phyloP scores from a whole-genome alignment of 352 stramenopile species.

The Globisporangium cystogenes region DNA sequence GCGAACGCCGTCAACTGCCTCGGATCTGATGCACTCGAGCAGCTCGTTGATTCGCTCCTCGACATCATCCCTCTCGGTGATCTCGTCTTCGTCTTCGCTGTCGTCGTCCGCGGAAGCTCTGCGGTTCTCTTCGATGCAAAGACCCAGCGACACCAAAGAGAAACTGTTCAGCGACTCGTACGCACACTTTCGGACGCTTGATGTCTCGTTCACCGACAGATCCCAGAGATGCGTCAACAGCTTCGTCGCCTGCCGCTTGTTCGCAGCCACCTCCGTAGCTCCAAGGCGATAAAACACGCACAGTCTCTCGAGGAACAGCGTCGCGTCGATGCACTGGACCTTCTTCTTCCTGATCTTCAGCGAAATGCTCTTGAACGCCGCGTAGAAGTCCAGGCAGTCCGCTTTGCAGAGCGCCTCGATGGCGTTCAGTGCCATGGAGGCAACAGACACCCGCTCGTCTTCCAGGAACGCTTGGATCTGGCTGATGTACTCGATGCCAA shows the following conservation, averaged over 20 bases:
- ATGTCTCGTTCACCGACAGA: constrained; percentile 22
- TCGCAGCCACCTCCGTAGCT: constrained; percentile 24
- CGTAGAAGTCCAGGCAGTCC: constrained; percentile 74
- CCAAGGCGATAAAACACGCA: constrained; percentile 51
- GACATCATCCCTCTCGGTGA: constrained; percentile 27
- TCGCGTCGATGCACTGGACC: constrained; percentile 31
- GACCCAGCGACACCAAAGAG: constrained; percentile 35
- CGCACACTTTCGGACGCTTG: constrained; percentile 34
- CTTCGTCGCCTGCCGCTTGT: constrained; percentile 36
- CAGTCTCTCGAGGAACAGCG: constrained; percentile 51
- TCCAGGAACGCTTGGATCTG: constrained; percentile 55
- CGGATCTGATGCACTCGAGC: constrained; percentile 24
- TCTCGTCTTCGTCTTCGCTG: constrained; percentile 24
- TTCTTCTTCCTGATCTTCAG: constrained; percentile 67
- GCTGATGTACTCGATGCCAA: constrained; percentile 63
- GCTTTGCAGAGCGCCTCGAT: constrained; percentile 45
- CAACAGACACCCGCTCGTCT: constrained; percentile 40
- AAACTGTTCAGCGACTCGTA: constrained; percentile 39
- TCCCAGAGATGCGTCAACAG: constrained; percentile 50
- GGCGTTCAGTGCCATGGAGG: constrained; percentile 57
- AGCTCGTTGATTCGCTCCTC: constrained; percentile 47
- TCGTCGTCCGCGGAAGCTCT: constrained; percentile 14
- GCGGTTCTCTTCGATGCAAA: constrained; percentile 17
- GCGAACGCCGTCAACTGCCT: constrained; percentile 29
- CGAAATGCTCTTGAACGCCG: constrained; percentile 67